phyloP scores from a whole-genome alignment of 1,284 basidiomycete species.

The Ganoderma resinaceum region DNA sequence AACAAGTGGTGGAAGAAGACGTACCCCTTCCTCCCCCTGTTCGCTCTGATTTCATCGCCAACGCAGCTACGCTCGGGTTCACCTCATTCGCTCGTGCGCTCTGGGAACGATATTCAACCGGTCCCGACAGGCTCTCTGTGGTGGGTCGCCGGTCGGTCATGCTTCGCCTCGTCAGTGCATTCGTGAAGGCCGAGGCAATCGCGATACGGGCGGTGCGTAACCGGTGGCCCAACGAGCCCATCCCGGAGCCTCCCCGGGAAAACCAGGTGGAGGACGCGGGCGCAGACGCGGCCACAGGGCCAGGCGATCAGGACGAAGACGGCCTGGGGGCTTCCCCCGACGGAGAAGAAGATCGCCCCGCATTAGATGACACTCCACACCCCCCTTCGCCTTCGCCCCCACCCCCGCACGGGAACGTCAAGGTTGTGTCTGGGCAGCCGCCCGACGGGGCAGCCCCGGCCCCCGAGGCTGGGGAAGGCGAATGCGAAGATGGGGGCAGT shows the following conservation, averaged over 20 bases:
- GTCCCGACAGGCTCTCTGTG: constrained; percentile 49
- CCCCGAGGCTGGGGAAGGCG: background rate
- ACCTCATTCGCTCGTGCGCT: constrained; percentile 53
- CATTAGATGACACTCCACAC: constrained; percentile 27
- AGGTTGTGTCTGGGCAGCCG: constrained; percentile 12
- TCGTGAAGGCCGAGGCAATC: constrained; percentile 41
- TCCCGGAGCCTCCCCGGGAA: constrained; percentile 21
- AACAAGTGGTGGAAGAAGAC: constrained; percentile 51
- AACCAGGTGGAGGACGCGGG: constrained; percentile 8
- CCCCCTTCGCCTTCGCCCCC: constrained; percentile 20
- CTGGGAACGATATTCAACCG: constrained; percentile 62
- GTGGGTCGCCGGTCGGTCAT: constrained; percentile 54
- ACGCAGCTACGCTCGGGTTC: constrained; percentile 55
- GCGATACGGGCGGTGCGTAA: background rate
- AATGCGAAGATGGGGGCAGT: constrained; percentile 1
- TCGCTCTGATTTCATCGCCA: constrained; percentile 55
- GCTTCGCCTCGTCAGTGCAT: constrained; percentile 64
- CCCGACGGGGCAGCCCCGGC: constrained; percentile 12
- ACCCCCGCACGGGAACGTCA: constrained; percentile 21
- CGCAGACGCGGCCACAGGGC: constrained; percentile 1
- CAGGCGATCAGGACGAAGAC: constrained; percentile 18
- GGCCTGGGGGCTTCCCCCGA: constrained; percentile 5
- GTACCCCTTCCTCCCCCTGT: constrained; percentile 49
- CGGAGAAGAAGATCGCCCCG: constrained; percentile 23
- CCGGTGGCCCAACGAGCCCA: constrained; percentile 3